These are phyloP conservation scores for Lenzites betulinus DNA, from an alignment of 768 basidiomycete genomes.

Conservation along the genomic window DNA sequence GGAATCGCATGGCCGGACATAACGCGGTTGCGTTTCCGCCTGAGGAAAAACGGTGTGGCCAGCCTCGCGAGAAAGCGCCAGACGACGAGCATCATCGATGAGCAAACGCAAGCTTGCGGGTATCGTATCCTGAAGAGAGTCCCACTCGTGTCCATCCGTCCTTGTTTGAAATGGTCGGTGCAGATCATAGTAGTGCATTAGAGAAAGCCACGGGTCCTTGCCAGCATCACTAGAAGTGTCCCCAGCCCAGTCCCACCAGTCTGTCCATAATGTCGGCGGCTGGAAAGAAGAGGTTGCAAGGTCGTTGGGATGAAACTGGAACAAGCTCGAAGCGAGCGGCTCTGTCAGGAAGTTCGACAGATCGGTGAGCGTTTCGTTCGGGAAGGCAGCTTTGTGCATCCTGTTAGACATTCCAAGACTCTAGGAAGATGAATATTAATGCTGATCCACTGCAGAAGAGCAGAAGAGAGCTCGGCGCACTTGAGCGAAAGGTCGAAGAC, in stretches of 20 bases:
- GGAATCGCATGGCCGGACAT: neutral
- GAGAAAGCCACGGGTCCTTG: slow-evolving; percentile 19
- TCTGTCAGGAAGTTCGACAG: neutral
- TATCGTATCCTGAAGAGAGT: neutral
- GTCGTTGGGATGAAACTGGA: slow-evolving; percentile 21
- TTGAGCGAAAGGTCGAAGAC: no score
- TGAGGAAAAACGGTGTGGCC: neutral
- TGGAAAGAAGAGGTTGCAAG: slow-evolving; percentile 7
- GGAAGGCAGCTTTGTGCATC: neutral
- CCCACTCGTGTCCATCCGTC: neutral
- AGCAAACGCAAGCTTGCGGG: neutral
- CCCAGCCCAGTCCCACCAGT: slow-evolving; percentile 32
- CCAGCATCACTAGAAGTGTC: neutral
- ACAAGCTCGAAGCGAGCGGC: slow-evolving; percentile 4
- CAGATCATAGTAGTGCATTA: slow-evolving; percentile 23
- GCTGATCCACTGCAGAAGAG: no score
- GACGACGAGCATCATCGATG: neutral
- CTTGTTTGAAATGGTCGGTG: neutral
- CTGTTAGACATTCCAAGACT: no score
- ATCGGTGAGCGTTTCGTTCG: neutral
- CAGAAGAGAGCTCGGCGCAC: no score
- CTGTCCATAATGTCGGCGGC: slow-evolving; percentile 21
- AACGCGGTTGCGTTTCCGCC: neutral
- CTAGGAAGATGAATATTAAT: no score
- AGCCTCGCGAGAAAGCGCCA: neutral